These are phyloP conservation scores for Hypoxylon sp. DNA, from an alignment of 2,329 filamentous ascomycete species.

Conservation along the genomic window DNA sequence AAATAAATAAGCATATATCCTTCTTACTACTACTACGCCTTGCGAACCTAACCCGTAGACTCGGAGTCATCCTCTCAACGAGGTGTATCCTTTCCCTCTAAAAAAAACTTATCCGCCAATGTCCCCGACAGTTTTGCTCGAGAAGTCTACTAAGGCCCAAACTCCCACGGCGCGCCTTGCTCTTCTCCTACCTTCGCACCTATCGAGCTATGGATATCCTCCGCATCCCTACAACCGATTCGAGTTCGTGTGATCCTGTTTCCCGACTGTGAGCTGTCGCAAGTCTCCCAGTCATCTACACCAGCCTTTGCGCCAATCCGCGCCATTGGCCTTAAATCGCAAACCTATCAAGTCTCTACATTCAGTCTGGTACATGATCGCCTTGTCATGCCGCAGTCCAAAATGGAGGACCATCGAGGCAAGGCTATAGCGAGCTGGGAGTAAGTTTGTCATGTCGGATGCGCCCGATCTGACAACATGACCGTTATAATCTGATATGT, in stretches of 20 bases:
- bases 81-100: constrained; percentile 29
- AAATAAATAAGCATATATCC: too few species aligned
- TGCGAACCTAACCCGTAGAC: constrained; percentile 2
- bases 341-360: constrained; percentile 13
- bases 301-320: constrained; percentile 34
- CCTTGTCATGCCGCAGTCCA: constrained; percentile 11
- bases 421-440: constrained; percentile 41
- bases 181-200: constrained; percentile 32
- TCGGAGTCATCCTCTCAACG: constrained; percentile 18
- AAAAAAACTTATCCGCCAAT: constrained; percentile 43
- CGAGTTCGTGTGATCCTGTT: constrained; percentile 47
- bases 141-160: constrained; percentile 41
- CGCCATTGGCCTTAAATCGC: constrained; percentile 27
- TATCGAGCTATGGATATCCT: constrained; percentile 47
- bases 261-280: constrained; percentile 44
- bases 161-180: constrained; percentile 36
- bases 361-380: constrained; percentile 11
- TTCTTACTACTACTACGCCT: constrained; percentile 7
- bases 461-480: constrained; percentile 10
- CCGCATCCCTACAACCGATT: constrained; percentile 37
- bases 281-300: constrained; percentile 30
- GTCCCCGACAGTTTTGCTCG: constrained; percentile 41
- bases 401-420: constrained; percentile 42
- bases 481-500: background rate
- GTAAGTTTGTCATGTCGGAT: constrained; percentile 37